A percentile compares a stretch with the other conserved stretches of the same genome.
Conservation (phyloP, 2,329 filamentous ascomycete genomes). For the Escovopsis sp. region DNA sequence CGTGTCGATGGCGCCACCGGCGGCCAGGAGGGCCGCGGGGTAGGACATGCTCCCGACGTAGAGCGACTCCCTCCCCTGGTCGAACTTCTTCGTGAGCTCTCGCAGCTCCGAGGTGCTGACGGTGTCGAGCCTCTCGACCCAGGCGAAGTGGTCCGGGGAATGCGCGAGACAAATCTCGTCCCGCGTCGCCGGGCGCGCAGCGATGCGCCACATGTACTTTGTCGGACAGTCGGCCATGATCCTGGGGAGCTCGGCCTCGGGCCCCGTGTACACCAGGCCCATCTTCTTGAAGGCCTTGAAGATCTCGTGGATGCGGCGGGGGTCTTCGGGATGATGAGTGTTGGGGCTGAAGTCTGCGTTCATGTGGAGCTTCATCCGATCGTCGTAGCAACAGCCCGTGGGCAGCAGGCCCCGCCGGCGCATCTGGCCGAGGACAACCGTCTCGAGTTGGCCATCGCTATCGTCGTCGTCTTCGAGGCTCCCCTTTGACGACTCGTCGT, state of each 20-base stretch:
- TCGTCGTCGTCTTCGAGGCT: constrained; percentile 21
- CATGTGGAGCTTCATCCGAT: constrained; percentile 88
- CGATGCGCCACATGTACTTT: constrained; percentile 60
- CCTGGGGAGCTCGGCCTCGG: constrained; percentile 36
- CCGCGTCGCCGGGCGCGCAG: constrained; percentile 59
- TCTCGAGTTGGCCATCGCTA: constrained; percentile 22
- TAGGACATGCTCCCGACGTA: constrained; percentile 76
- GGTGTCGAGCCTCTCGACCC: constrained; percentile 47
- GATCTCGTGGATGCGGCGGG: constrained; percentile 80
- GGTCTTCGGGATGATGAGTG: constrained; percentile 88
- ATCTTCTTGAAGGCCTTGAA: constrained; percentile 76
- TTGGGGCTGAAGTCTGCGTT: constrained; percentile 61
- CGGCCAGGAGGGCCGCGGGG: constrained; percentile 67
- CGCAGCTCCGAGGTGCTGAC: constrained; percentile 52
- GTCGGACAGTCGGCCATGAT: constrained; percentile 40
- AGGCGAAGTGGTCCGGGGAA: constrained; percentile 59
- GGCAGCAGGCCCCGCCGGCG: constrained; percentile 39
- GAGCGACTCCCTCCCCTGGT: constrained; percentile 57
- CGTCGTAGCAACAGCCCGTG: constrained; percentile 78
- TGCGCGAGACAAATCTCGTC: constrained; percentile 75
- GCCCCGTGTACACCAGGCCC: constrained; percentile 56
- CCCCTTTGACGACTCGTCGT: constrained; percentile 19
- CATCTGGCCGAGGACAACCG: constrained; percentile 23
- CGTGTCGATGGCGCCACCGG: constrained; percentile 88
- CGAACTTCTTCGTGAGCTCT: constrained; percentile 44